A percentile compares a stretch with the other conserved stretches of the same genome.
Evolutionary conservation across 2,329 filamentous ascomycete genomes (phyloP).

Genomic region (Didymella pomorum): DNA sequence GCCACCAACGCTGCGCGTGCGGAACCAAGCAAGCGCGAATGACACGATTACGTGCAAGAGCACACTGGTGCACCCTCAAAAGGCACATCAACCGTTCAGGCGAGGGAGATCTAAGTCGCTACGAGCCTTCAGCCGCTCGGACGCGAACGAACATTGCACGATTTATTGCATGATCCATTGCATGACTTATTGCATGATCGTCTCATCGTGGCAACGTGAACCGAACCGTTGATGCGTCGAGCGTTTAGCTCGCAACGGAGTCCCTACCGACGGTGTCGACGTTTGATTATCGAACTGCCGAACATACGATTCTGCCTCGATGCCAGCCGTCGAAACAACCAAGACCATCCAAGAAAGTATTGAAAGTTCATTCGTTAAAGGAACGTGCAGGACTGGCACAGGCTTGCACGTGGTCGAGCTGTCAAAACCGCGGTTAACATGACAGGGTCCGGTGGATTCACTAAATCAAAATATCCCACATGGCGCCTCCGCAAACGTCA

Average conservation of each 20-base stretch:
- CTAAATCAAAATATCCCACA: slow-evolving; percentile 11
- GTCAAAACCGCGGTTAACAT: slow-evolving; percentile 6
- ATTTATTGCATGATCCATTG: slow-evolving; percentile 15
- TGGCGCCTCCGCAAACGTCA: slow-evolving; percentile 22
- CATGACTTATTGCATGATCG: slow-evolving; percentile 19
- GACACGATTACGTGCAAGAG: not conserved
- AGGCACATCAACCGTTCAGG: not conserved
- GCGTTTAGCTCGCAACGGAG: slow-evolving; percentile 7
- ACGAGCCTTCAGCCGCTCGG: slow-evolving; percentile 4
- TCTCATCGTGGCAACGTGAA: slow-evolving; percentile 8
- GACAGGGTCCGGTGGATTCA: slow-evolving; percentile 11
- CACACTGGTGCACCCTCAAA: not conserved
- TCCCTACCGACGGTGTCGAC: slow-evolving; percentile 6
- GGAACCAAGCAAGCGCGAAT: not conserved
- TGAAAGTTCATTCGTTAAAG: not conserved
- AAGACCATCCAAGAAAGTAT: slow-evolving; percentile 2
- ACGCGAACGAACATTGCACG: slow-evolving; percentile 7
- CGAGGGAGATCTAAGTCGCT: not conserved
- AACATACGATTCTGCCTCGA: slow-evolving; percentile 2
- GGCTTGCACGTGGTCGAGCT: slow-evolving; percentile 13
- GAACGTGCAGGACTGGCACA: not conserved
- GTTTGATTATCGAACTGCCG: slow-evolving; percentile 11
- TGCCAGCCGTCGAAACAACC: not conserved
- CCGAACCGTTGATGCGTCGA: slow-evolving; percentile 9
- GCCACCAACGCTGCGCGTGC: not conserved